Evolutionary conservation across 2,329 filamentous ascomycete species (phyloP), one percentile per base, ranked within the genome.

Genomic region (Cladosporium cucumerinum): DNA sequence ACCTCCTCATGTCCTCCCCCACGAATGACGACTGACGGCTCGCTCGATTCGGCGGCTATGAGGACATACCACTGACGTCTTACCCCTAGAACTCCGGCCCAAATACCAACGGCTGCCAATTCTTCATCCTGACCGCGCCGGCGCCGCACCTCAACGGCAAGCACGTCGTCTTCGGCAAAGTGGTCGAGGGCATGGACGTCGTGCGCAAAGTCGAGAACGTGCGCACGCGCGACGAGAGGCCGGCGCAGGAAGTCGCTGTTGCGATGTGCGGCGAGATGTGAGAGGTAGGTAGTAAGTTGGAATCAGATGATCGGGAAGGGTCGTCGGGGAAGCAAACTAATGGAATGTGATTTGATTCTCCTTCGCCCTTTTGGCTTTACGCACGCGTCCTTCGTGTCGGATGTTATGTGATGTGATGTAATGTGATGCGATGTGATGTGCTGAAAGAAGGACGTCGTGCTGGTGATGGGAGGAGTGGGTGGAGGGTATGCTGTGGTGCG

Each of bases 161-260:
- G 80, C 95, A 99, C 77, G 93, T 97, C 64, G 93, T 98, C 21
- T 98, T 98, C 72, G 95, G 95, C 59, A 89, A 91, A 76, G 94
- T 98, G 1, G 83, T 92, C 52, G 91, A 93, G 48, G 93, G 94
- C 43, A 89, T 97, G 86, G 92, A 97, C 66, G 87, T 97, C 6
- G 91, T 98, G 51, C 85, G 84, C 70, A 98, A 96, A 86, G 90
- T 99, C 79, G 94, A 98, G 82, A 89, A 90, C 67, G 95, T 92
- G 34, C 89, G 94, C 78, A 95, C 91, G 11, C 85, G 87, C 69
- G 86, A 90, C 75, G 94, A 97, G 74, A 86, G 90, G 74, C 95
- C 94, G 3, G 90, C 90, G 70, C 81, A 94, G 75, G 93, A 97
- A 74, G 89, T 98, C 2, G 85, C 88, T 16, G 89, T 99, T 73